These are phyloP conservation scores for Trichoderma afroharzianum DNA, from an alignment of 2,329 filamentous ascomycete genomes.

Conservation along the genomic window DNA sequence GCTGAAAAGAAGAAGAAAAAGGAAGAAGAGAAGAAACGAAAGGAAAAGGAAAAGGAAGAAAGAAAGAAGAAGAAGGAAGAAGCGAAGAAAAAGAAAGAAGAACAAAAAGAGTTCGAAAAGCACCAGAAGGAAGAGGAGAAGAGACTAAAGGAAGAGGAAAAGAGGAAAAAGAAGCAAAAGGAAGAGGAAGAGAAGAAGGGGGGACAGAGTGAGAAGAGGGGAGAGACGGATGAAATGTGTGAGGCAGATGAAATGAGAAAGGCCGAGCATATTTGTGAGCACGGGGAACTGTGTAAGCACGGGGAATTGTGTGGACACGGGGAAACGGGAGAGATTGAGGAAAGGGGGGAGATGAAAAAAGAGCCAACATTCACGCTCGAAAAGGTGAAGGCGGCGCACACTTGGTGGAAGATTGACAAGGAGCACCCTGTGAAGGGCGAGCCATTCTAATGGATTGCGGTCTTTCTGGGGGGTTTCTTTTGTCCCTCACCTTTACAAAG, in stretches of 20 bases:
- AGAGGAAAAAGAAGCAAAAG: neutral
- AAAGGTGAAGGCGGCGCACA: neutral
- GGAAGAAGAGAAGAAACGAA: neutral
- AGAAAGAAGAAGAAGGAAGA: neutral
- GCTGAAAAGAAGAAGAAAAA: neutral
- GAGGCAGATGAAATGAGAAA: no score
- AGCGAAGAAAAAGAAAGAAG: neutral
- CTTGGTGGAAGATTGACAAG: neutral
- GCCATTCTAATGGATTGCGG: neutral
- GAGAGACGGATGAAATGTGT: neutral
- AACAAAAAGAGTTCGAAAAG: neutral
- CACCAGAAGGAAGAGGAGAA: neutral
- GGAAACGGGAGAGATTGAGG: neutral
- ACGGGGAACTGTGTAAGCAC: no score
- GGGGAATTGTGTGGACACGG: no score
- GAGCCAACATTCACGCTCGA: neutral
- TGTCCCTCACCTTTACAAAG: neutral
- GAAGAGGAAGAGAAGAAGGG: neutral
- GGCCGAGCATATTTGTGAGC: no score
- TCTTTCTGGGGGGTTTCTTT: neutral
- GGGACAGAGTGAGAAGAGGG: neutral
- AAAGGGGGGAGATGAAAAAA: neutral
- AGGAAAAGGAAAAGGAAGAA: neutral
- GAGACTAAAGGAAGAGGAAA: neutral
- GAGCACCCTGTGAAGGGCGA: neutral